Percentiles rank a stretch among this genome's conserved stretches.
phyloP scores from a whole-genome alignment of 1,284 basidiomycete genomes.

The Lignosus rhinocerotis region DNA sequence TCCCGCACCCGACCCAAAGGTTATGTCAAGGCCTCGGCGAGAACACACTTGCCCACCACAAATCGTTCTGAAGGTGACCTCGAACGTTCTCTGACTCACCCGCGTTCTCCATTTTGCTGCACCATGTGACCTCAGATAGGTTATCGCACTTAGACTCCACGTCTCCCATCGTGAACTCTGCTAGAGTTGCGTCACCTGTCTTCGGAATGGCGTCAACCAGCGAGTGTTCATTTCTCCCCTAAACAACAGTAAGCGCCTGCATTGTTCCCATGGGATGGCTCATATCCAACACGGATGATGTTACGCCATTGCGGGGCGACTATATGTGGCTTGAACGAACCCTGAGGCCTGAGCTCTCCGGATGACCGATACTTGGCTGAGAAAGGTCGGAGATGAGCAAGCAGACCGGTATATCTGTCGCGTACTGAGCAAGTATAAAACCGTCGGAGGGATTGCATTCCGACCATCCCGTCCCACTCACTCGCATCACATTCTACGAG shows the following conservation, averaged over 20 bases:
- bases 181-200: conserved; percentile 13
- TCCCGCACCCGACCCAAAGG: not conserved
- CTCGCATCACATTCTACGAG: not conserved
- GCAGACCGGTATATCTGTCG: not conserved
- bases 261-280: not conserved
- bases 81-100: not conserved
- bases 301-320: conserved; percentile 2
- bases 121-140: not conserved
- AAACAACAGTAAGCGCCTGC: conserved; percentile 1
- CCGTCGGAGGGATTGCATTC: not conserved
- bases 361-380: conserved; percentile 4
- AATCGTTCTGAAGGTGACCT: not conserved
- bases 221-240: not conserved
- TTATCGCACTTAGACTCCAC: not conserved
- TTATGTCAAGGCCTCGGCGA: not conserved
- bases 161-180: not conserved
- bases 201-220: conserved; percentile 17
- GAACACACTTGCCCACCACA: not conserved
- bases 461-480: not conserved
- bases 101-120: not conserved
- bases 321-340: not conserved
- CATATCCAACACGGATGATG: conserved; percentile 13
- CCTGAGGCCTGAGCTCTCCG: not conserved
- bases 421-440: not conserved
- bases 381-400: conserved; percentile 6